Conservation (phyloP, 2,329 filamentous ascomycete species). For the Juglanconis sp. region DNA sequence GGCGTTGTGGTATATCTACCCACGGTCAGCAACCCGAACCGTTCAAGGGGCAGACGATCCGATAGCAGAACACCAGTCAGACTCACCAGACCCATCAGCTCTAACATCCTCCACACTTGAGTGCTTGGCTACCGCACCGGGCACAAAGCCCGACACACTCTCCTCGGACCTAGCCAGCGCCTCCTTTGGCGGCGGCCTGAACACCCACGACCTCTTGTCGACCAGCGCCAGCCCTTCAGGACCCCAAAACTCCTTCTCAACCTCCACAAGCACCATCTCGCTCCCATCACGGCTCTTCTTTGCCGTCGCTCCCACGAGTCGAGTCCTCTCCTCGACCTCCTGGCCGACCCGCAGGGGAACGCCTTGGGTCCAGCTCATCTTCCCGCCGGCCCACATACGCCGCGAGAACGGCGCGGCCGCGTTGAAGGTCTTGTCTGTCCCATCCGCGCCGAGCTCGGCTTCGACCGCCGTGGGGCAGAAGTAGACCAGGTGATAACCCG, state of each 20-base stretch:
- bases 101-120: constrained; percentile 10
- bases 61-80: neutral
- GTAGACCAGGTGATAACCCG: constrained; percentile 61
- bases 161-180: neutral
- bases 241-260: constrained; percentile 58
- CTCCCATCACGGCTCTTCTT: constrained; percentile 54
- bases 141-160: neutral
- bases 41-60: too few relatives aligned
- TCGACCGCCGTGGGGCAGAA: constrained; percentile 59
- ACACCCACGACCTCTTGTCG: constrained; percentile 45
- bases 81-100: constrained; percentile 9
- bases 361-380: constrained; percentile 46
- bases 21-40: neutral
- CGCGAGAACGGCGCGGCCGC: constrained; percentile 57
- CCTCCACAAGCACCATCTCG: constrained; percentile 63
- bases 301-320: constrained; percentile 32
- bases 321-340: constrained; percentile 30
- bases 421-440: constrained; percentile 60
- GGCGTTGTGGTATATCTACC: constrained; percentile 20
- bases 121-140: neutral
- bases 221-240: constrained; percentile 48
- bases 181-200: constrained; percentile 6
- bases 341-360: constrained; percentile 47
- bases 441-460: constrained; percentile 53
- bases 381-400: constrained; percentile 66